Percentiles rank a stretch among this genome's conserved stretches.
Conservation (phyloP, 768 basidiomycete genomes). For the Sporobolomyces phaffii region DNA sequence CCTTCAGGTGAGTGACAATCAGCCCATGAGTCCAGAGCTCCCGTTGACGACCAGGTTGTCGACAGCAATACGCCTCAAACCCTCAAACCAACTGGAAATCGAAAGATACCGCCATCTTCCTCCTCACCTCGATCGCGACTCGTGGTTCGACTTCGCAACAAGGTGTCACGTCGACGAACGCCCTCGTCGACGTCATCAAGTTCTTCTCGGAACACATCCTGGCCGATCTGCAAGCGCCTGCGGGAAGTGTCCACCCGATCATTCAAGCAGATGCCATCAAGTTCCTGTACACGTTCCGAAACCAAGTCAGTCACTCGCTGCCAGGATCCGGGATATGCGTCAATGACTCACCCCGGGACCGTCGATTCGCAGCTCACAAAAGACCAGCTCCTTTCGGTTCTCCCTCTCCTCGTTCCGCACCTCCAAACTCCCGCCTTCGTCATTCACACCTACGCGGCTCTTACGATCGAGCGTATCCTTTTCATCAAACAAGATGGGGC, state of each 20-base stretch:
- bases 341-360: no score
- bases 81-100: slow-evolving; percentile 69
- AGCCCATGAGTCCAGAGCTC: no score
- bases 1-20: slow-evolving; percentile 48
- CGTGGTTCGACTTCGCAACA: slow-evolving; percentile 79
- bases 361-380: slow-evolving; percentile 67
- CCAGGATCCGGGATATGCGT: no score
- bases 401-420: slow-evolving; percentile 78
- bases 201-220: slow-evolving; percentile 92
- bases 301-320: slow-evolving; percentile 59
- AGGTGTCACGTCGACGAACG: slow-evolving; percentile 88
- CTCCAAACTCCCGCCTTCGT: slow-evolving; percentile 80
- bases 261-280: slow-evolving; percentile 94
- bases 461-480: slow-evolving; percentile 91
- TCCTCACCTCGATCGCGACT: slow-evolving; percentile 88
- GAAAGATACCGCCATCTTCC: slow-evolving; percentile 88
- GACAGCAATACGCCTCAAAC: slow-evolving; percentile 57
- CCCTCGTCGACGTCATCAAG: slow-evolving; percentile 83
- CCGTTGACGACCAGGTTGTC: no score
- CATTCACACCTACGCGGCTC: slow-evolving; percentile 90
- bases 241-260: slow-evolving; percentile 66
- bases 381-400: slow-evolving; percentile 80
- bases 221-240: slow-evolving; percentile 68
- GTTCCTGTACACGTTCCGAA: slow-evolving; percentile 90
- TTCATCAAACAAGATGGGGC: slow-evolving; percentile 75